These are phyloP conservation scores for Rhodotorula sp. DNA, from an alignment of 1,284 basidiomycete genomes.

Conservation along the genomic window DNA sequence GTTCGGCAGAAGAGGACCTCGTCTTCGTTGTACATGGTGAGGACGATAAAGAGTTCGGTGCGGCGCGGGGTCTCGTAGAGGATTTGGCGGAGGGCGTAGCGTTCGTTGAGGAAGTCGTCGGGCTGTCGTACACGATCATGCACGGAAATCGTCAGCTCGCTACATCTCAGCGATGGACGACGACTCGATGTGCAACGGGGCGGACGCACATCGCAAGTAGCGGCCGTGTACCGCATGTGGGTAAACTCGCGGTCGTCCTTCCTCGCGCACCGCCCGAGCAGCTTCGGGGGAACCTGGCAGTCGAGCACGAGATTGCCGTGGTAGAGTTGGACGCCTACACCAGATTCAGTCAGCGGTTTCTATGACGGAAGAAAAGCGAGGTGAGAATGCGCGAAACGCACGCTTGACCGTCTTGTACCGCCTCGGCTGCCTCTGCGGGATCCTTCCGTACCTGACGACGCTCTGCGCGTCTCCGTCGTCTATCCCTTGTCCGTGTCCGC, in stretches of 20 bases:
- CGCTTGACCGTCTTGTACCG: conserved; percentile 88
- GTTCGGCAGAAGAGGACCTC: conserved; percentile 75
- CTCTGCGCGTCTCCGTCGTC: conserved; percentile 45
- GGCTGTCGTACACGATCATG: conserved; percentile 51
- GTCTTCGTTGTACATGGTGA: conserved; percentile 71
- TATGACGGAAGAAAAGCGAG: background rate
- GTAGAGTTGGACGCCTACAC: conserved; percentile 61
- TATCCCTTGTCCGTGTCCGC: background rate
- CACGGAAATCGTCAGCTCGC: too few species aligned
- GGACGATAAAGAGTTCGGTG: conserved; percentile 73
- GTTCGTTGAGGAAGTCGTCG: conserved; percentile 74
- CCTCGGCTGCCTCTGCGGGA: conserved; percentile 79
- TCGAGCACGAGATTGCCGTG: conserved; percentile 89
- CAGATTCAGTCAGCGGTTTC: background rate
- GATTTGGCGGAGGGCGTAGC: conserved; percentile 81
- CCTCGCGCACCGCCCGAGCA: conserved; percentile 72
- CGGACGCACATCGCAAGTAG: conserved; percentile 68
- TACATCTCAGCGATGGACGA: too few species aligned
- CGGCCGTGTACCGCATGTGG: conserved; percentile 85
- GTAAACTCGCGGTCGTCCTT: conserved; percentile 85
- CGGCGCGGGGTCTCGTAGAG: conserved; percentile 79
- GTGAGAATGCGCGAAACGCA: conserved; percentile 42
- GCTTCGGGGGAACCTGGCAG: conserved; percentile 76
- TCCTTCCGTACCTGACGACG: conserved; percentile 66
- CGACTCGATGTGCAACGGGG: background rate